These are phyloP conservation scores for Boletus rubescentipes DNA, from an alignment of 768 basidiomycete species.

Conservation along the genomic window DNA sequence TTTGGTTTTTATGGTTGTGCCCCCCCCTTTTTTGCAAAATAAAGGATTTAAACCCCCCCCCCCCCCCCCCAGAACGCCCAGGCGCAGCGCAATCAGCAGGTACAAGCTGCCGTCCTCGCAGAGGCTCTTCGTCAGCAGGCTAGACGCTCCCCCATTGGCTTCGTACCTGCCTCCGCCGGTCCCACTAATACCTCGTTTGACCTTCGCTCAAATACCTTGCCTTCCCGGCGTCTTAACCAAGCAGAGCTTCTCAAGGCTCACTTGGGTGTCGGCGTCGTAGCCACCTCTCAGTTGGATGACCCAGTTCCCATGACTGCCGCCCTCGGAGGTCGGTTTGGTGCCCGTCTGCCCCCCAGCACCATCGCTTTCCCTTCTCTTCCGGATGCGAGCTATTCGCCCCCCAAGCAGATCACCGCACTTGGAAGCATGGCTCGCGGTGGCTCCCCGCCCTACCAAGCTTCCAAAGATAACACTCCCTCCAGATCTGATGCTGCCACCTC, in stretches of 20 bases:
- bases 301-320: slow-evolving; percentile 80
- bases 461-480: slow-evolving; percentile 47
- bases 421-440: slow-evolving; percentile 71
- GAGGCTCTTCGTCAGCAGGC: slow-evolving; percentile 53
- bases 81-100: slow-evolving; percentile 58
- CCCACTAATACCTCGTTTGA: slow-evolving; percentile 66
- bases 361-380: slow-evolving; percentile 40
- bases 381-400: slow-evolving; percentile 38
- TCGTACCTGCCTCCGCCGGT: slow-evolving; percentile 70
- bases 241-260: slow-evolving; percentile 65
- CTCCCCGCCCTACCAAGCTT: slow-evolving; percentile 40
- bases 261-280: slow-evolving; percentile 46
- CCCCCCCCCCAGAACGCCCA: slow-evolving; percentile 54
- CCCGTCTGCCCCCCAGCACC: slow-evolving; percentile 48
- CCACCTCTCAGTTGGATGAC: slow-evolving; percentile 42
- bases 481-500: slow-evolving; percentile 79
- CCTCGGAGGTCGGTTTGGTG: slow-evolving; percentile 73
- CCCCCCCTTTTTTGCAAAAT: too few species aligned
- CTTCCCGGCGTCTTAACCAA: slow-evolving; percentile 68
- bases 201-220: slow-evolving; percentile 53
- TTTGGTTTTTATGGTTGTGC: too few species aligned
- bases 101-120: slow-evolving; percentile 69
- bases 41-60: too few species aligned
- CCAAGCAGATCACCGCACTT: slow-evolving; percentile 64
- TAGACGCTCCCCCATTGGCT: slow-evolving; percentile 29